phyloP scores from a whole-genome alignment of 345 rosid genomes.

The Fremontodendron californicum region DNA sequence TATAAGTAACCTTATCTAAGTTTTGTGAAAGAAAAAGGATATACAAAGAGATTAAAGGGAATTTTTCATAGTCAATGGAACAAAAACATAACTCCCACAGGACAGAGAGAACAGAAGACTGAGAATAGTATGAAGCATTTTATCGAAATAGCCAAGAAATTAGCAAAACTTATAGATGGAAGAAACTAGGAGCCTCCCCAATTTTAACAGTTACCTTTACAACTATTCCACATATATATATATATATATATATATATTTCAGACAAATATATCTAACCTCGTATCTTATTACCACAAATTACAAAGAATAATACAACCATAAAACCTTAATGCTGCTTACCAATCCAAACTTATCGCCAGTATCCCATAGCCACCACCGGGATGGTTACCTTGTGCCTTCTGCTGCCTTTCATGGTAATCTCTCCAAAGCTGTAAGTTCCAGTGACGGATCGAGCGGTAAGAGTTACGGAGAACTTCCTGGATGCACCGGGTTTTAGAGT shows the following conservation, averaged over 20 bases:
- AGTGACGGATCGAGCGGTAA: constrained; percentile 59
- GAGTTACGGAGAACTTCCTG: constrained; percentile 56
- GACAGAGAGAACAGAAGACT: not conserved
- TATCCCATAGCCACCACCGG: constrained; percentile 86
- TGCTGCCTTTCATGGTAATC: constrained; percentile 77
- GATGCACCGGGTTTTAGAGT: constrained; percentile 68
- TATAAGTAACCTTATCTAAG: no score
- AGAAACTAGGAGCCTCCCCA: constrained; percentile 33
- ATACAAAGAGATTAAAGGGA: not conserved
- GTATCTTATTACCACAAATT: constrained; percentile 46
- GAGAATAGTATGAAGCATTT: not conserved
- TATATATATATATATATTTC: constrained; percentile 3
- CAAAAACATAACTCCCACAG: not conserved
- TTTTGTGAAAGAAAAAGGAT: no score
- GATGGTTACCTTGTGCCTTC: constrained; percentile 84
- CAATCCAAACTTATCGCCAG: constrained; percentile 38
- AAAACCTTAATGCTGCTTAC: constrained; percentile 10
- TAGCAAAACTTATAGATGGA: constrained; percentile 39
- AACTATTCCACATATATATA: constrained; percentile 30
- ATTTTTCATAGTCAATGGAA: not conserved
- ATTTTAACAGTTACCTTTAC: constrained; percentile 29
- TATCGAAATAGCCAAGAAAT: constrained; percentile 22
- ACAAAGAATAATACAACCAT: constrained; percentile 57
- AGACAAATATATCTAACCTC: constrained; percentile 32
- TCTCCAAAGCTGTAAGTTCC: constrained; percentile 84